Percentiles rank a stretch among this genome's conserved stretches.
These are phyloP conservation scores for Cyberlindnera euphorbiae DNA, from an alignment of 805 yeast genomes.

Conservation along the genomic window DNA sequence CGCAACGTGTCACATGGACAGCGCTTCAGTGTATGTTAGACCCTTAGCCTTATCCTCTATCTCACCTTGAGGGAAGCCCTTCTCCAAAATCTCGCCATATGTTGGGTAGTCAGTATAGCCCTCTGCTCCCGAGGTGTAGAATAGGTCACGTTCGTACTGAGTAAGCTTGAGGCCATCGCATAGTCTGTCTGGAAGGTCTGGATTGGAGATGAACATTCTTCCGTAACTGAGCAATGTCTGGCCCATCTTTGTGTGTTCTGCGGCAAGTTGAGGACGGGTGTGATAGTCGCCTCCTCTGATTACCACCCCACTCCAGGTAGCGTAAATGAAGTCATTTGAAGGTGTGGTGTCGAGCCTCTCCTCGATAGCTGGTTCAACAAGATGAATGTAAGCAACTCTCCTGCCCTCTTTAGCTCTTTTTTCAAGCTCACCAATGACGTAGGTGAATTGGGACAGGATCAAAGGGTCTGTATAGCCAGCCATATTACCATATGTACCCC, in stretches of 20 bases:
- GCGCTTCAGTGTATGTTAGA: no score
- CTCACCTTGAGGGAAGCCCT: constrained; percentile 7
- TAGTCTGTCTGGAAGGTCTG: constrained; percentile 34
- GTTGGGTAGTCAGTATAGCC: constrained; percentile 32
- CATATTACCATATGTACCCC: constrained; percentile 35
- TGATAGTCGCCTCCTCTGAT: constrained; percentile 24
- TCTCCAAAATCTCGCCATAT: constrained; percentile 16
- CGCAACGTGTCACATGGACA: no score
- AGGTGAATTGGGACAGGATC: constrained; percentile 34
- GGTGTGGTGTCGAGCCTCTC: constrained; percentile 6
- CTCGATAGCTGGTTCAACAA: constrained; percentile 34
- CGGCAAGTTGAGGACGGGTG: constrained; percentile 12
- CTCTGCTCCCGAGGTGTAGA: constrained; percentile 31
- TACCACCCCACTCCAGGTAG: constrained; percentile 42
- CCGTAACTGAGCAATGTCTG: constrained; percentile 34
- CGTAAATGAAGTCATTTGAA: constrained; percentile 34
- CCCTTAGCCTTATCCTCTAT: no score
- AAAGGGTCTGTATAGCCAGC: constrained; percentile 34
- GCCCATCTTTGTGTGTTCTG: constrained; percentile 4
- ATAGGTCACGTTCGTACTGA: constrained; percentile 34
- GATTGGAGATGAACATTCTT: constrained; percentile 36
- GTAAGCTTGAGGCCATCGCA: constrained; percentile 30
- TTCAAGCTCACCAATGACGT: constrained; percentile 37
- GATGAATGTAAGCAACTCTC: constrained; percentile 33
- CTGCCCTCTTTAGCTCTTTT: constrained; percentile 31